Base-by-base conservation (phyloP, 306 rosid genomes). In the Gastrolobium villosum region DNA sequence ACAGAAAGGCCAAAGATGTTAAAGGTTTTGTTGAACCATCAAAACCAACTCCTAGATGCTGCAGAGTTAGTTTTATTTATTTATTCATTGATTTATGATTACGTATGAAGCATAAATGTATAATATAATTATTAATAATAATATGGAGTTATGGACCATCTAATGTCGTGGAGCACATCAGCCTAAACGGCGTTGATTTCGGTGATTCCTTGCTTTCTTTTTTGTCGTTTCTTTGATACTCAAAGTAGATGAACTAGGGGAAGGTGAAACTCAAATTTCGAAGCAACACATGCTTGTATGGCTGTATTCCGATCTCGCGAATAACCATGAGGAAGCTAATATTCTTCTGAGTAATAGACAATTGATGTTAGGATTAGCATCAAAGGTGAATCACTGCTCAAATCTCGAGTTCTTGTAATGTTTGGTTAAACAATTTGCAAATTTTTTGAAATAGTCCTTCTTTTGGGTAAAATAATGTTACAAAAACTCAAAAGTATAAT, bases 111-210 rank as follows among this genome's bases (percentile, higher is more conserved):
- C 39, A 35, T 35, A 37, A 70, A 50, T n/a, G 3, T 1, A 8
- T 0, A 14, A 34, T 9, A 37, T n/a, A 45, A 30, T 1, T 6
- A 52, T 65, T 40, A 4, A 30, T 36, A 20, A 7, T 44, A 14
- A 32, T 43, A 70, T 41, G 66, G 52, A 40, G 75, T 31, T 20
- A 77, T 76, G 79, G 60, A 74, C 46, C 69, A 71, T 78, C 86
- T 87, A 85, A 86, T 86, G 86, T 82, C 69, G 87, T 50, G 85
- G 93, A 76, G 92, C 97, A 82, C 99, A 84, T 82, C 70, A 89
- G 92, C 96, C 97, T 81, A 95, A 92, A 90, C 91, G 97, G 91
- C 97, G 99, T 88, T 85, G 94, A 87, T 91, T 87, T 85, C 93
- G 99, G 94, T 85, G 99, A 89, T 95, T 87, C 92, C 87, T 85